Conservation (phyloP, 495 filamentous ascomycete species). For the Aspergillus affinis region DNA sequence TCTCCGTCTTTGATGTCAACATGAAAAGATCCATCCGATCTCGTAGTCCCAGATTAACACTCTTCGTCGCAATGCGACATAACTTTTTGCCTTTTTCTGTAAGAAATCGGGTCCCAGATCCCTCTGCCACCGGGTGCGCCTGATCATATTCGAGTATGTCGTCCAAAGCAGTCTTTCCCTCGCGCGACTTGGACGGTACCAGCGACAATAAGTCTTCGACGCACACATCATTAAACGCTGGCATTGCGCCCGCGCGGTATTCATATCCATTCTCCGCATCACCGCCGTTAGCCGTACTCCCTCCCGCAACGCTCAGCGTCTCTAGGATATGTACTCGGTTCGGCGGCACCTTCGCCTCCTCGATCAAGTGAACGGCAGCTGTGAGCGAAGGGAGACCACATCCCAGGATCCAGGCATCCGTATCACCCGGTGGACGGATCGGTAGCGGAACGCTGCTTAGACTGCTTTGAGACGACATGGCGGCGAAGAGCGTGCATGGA, state of each 20-base stretch:
- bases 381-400: conserved; percentile 43
- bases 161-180: conserved; percentile 25
- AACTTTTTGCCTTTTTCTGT: conserved; percentile 11
- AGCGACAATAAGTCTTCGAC: conserved; percentile 35
- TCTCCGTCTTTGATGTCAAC: conserved; percentile 31
- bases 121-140: conserved; percentile 3
- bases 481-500: not conserved
- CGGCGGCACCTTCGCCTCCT: conserved; percentile 42
- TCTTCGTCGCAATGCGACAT: conserved; percentile 7
- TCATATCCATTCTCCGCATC: conserved; percentile 40
- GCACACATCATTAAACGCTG: conserved; percentile 37
- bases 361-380: conserved; percentile 41
- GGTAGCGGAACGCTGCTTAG: not conserved
- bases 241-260: conserved; percentile 35
- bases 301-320: conserved; percentile 26
- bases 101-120: conserved; percentile 20
- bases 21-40: conserved; percentile 34
- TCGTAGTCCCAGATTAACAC: conserved; percentile 23
- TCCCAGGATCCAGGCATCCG: conserved; percentile 37
- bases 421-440: conserved; percentile 8
- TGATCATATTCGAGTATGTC: conserved; percentile 29
- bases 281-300: conserved; percentile 34
- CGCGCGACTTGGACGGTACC: conserved; percentile 31
- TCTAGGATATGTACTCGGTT: conserved; percentile 45
- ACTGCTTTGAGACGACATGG: not conserved